A percentile compares a stretch with the other conserved stretches of the same genome.
Conservation (phyloP, 78 protist genomes). For the Guillardia theta region DNA sequence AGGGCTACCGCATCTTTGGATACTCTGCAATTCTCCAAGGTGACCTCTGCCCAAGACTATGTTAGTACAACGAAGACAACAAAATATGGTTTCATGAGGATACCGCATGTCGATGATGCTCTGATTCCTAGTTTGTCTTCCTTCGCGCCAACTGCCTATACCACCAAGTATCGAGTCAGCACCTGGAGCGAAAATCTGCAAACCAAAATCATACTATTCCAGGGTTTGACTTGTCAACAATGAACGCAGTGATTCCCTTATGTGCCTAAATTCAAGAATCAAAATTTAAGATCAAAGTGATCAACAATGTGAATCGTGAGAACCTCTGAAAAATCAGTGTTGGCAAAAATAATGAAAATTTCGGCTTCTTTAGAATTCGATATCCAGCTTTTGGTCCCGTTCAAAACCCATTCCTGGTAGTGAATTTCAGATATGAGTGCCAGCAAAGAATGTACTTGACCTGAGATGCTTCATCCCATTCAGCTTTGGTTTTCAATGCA, state of each 20-base stretch:
- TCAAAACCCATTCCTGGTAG: slow-evolving; percentile 72
- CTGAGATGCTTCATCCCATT: too few species aligned
- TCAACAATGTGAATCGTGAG: too few species aligned
- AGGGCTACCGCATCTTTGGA: background rate
- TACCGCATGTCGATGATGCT: slow-evolving; percentile 86
- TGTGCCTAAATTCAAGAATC: too few species aligned
- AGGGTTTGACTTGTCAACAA: slow-evolving; percentile 70
- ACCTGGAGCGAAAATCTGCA: too few species aligned
- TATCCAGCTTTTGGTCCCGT: slow-evolving; percentile 91
- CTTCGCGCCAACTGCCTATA: slow-evolving; percentile 79
- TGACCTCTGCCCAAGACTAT: too few species aligned
- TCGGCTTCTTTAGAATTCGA: slow-evolving; percentile 89
- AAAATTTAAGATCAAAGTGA: too few species aligned
- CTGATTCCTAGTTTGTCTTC: slow-evolving; percentile 93
- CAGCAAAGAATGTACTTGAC: too few species aligned
- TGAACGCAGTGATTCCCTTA: slow-evolving; percentile 92
- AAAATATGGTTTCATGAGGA: too few species aligned
- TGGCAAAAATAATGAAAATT: slow-evolving; percentile 88
- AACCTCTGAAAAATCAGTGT: slow-evolving; percentile 70
- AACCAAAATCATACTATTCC: too few species aligned
- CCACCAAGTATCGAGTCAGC: too few species aligned
- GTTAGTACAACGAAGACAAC: too few species aligned
- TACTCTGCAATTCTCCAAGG: slow-evolving; percentile 75
- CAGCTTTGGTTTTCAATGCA: slow-evolving; percentile 74
- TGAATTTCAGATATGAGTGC: too few species aligned